These are phyloP conservation scores for Candida smagusa DNA, from an alignment of 1,139 yeast genomes.

Conservation along the genomic window DNA sequence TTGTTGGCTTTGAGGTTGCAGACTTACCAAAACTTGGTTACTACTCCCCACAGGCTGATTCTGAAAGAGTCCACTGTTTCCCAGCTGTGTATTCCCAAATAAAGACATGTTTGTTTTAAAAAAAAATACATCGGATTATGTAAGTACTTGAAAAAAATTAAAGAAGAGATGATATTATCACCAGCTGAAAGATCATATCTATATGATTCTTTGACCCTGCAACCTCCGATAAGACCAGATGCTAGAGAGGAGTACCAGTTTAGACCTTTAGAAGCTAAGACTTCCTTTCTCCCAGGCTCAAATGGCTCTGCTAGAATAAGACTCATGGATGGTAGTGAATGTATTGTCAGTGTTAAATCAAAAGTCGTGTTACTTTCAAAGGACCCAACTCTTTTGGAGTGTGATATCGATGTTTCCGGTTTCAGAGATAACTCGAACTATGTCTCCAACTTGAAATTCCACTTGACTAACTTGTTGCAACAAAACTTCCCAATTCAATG, in stretches of 20 bases:
- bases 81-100: slow-evolving; percentile 1
- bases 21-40: background rate
- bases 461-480: slow-evolving; percentile 45
- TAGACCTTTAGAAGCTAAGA: slow-evolving; percentile 80
- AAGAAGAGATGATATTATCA: slow-evolving; percentile 56
- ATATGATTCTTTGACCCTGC: slow-evolving; percentile 62
- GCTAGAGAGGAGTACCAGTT: slow-evolving; percentile 71
- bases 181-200: slow-evolving; percentile 84
- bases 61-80: background rate
- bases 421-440: slow-evolving; percentile 67
- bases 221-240: slow-evolving; percentile 77
- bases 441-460: slow-evolving; percentile 55
- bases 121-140: background rate
- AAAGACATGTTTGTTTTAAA: slow-evolving; percentile 1
- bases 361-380: slow-evolving; percentile 64
- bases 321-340: slow-evolving; percentile 86
- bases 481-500: slow-evolving; percentile 46
- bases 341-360: slow-evolving; percentile 84
- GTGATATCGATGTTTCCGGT: slow-evolving; percentile 75
- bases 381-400: slow-evolving; percentile 51
- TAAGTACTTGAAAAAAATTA: background rate
- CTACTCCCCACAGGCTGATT: background rate
- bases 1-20: background rate
- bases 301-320: slow-evolving; percentile 90
- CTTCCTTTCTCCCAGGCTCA: slow-evolving; percentile 78